Evolutionary conservation across 1,139 yeast genomes (phyloP), one percentile per base, ranked within the genome.

Genomic region (Hyphopichia pseudoburtonii): DNA sequence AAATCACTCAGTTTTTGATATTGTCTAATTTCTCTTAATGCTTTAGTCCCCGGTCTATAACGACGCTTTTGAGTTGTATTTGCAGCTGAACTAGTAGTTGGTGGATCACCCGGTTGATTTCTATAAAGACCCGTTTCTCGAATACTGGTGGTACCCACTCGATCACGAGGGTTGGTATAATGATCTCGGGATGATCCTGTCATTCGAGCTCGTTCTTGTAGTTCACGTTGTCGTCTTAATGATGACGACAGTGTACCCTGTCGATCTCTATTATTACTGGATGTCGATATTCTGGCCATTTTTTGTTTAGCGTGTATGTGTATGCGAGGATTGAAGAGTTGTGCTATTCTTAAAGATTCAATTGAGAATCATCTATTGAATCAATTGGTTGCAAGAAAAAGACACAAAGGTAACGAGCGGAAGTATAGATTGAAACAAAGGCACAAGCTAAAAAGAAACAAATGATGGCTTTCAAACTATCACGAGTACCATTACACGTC

Each of bases 1-100:
- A 90, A 65, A 43, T 86, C 95, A 0, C 96, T 85, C 22, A 82
- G 70, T 51, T 80, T 76, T 56, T 90, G 97, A 51, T 80, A 89
- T 51, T 73, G 76, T 41, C 94, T 68, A 29, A 90, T 87, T 53
- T 90, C 96, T 46, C 85, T 69, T 33, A 87, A 60, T 1, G 96
- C 95, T 29, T 68, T 65, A 0, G 86, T 80, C 9, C 95, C 95
- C 0, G 94, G 92, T 40, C 73, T 73, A 51, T 77, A 82, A 41
- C 87, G 65, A 41, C 77, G 70, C 46, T 74, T 74, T 33, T 54
- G 47, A 17, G 53, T 55, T 5, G 52, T 43, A 28, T 51, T 42
- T 1, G 50, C 32, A 4, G 17, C 6, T 3, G 57, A 47, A 28
- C 48, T 51, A 15, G 50, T 41, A 9, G 51, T 48, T 14, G 66